Evolutionary conservation across 257 asterid species (phyloP).

Genomic region (Fraxinus excelsior): DNA sequence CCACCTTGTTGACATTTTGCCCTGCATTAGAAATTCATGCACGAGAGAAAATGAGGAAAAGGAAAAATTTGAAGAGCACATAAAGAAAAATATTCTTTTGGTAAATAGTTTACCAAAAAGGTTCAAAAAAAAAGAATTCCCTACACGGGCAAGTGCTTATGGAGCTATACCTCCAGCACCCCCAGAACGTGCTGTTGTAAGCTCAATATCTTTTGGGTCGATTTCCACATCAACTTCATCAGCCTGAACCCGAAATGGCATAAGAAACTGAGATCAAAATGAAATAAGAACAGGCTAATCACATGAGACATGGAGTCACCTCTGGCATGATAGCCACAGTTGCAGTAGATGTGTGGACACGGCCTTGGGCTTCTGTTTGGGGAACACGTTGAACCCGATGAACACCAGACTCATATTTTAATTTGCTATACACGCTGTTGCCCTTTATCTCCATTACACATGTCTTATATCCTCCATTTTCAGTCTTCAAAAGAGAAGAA

Average conservation of each 20-base stretch:
- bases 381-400: conserved; percentile 99
- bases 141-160: background rate
- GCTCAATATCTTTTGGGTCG: conserved; percentile 96
- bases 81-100: background rate
- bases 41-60: conserved; percentile 12
- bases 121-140: background rate
- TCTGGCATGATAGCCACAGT: conserved; percentile 99
- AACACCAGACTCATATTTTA: conserved; percentile 97
- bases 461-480: conserved; percentile 86
- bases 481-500: conserved; percentile 56
- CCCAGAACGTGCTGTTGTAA: conserved; percentile 95
- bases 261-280: conserved; percentile 22
- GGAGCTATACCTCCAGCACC: conserved; percentile 94
- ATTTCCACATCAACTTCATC: conserved; percentile 99
- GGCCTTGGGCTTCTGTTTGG: conserved; percentile 97
- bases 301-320: conserved; percentile 43
- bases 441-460: conserved; percentile 97
- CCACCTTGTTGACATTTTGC: conserved; percentile 99
- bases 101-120: conserved; percentile 10
- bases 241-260: conserved; percentile 59
- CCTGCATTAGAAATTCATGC: conserved; percentile 60
- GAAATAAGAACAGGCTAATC: conserved; percentile 9
- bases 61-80: background rate
- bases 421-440: conserved; percentile 85
- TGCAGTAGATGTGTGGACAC: conserved; percentile 97